Percentiles rank a stretch among this genome's conserved stretches.
phyloP scores from a whole-genome alignment of 2,329 filamentous ascomycete genomes.

The Penicillium griseofulvum region DNA sequence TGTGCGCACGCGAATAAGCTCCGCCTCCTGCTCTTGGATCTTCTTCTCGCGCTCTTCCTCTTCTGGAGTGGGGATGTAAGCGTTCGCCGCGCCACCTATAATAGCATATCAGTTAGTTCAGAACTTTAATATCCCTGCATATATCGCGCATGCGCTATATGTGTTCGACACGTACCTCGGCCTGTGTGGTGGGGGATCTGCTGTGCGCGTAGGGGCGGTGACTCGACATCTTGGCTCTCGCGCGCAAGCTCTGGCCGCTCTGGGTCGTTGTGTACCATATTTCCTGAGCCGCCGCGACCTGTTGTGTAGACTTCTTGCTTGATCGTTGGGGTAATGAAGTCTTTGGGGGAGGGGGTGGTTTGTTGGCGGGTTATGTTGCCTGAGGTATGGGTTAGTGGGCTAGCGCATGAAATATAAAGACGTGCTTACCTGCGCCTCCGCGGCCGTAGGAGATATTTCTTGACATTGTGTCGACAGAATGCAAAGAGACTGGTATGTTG shows the following conservation, averaged over 20 bases:
- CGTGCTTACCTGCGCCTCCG: conserved; percentile 64
- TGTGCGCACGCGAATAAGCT: conserved; percentile 33
- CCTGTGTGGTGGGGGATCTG: conserved; percentile 44
- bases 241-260: conserved; percentile 66
- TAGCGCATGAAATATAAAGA: neutral
- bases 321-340: conserved; percentile 78
- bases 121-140: too few relatives aligned
- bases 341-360: conserved; percentile 53
- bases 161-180: conserved; percentile 36
- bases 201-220: conserved; percentile 40
- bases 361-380: conserved; percentile 63
- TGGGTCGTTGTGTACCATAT: conserved; percentile 78
- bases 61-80: conserved; percentile 30
- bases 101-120: neutral
- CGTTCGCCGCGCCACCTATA: conserved; percentile 38
- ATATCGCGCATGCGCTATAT: neutral
- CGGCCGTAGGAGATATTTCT: conserved; percentile 64
- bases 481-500: neutral
- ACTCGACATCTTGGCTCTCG: conserved; percentile 76
- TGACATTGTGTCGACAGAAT: conserved; percentile 13
- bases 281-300: conserved; percentile 81
- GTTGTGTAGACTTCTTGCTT: conserved; percentile 85
- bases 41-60: conserved; percentile 27
- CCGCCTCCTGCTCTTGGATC: conserved; percentile 35
- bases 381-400: conserved; percentile 15